Evolutionary conservation across 306 rosid genomes (phyloP).

Genomic region (Herpetospermum pedunculosum): DNA sequence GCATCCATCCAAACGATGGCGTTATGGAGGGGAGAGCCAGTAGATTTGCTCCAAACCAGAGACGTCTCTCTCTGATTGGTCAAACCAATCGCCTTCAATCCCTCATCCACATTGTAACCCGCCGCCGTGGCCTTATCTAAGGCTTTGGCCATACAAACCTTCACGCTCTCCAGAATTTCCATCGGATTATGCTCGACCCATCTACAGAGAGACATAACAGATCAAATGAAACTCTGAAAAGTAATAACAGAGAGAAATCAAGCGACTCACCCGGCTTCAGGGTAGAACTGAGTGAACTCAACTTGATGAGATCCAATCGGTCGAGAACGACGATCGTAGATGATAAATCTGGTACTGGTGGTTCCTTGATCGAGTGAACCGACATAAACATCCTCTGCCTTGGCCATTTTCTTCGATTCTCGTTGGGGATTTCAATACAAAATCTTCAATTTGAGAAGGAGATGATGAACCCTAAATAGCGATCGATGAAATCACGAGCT

Average conservation of each 20-base stretch:
- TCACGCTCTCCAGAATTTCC: conserved; percentile 83
- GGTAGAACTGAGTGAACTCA: conserved; percentile 83
- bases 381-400: conserved; percentile 28
- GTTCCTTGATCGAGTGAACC: conserved; percentile 90
- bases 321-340: conserved; percentile 39
- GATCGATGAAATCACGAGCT: not conserved
- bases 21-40: conserved; percentile 63
- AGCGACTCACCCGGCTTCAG: conserved; percentile 51
- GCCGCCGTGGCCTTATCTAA: conserved; percentile 71
- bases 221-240: not conserved
- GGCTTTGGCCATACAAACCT: conserved; percentile 56
- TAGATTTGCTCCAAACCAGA: conserved; percentile 90
- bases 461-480: not conserved
- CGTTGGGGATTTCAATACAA: not conserved
- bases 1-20: conserved; percentile 98
- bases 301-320: conserved; percentile 63
- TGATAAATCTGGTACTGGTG: conserved; percentile 71
- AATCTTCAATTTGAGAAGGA: not conserved
- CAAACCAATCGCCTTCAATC: conserved; percentile 70
- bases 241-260: not conserved
- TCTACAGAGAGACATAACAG: conserved; percentile 20
- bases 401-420: conserved; percentile 18
- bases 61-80: conserved; percentile 93
- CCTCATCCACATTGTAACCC: conserved; percentile 61
- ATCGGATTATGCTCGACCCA: conserved; percentile 90